A percentile compares a stretch with the other conserved stretches of the same genome.
These are phyloP conservation scores for Clavispora santaluciae DNA, from an alignment of 805 yeast species.

Conservation along the genomic window DNA sequence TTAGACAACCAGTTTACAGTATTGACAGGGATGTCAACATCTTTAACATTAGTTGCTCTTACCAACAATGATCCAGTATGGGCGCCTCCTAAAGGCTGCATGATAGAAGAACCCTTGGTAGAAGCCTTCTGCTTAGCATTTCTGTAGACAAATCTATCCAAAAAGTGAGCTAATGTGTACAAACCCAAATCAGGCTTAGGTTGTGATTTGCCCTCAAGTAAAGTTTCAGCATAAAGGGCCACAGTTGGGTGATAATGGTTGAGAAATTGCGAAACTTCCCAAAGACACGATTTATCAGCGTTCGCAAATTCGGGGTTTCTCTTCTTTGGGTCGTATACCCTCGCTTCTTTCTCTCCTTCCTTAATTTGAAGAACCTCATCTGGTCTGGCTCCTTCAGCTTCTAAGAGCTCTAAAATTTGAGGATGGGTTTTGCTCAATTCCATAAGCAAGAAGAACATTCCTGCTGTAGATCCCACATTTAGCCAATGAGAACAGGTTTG, in stretches of 20 bases:
- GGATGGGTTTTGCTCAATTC: slow-evolving; percentile 65
- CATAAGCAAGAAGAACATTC: slow-evolving; percentile 69
- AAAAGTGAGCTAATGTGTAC: slow-evolving; percentile 81
- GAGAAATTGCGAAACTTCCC: slow-evolving; percentile 77
- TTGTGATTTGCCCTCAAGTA: slow-evolving; percentile 46
- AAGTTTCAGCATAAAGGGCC: slow-evolving; percentile 66
- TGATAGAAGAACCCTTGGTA: slow-evolving; percentile 84
- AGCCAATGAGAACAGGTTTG: slow-evolving; percentile 85
- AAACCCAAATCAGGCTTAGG: slow-evolving; percentile 87
- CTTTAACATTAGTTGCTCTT: slow-evolving; percentile 46
- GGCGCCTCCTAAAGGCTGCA: slow-evolving; percentile 94
- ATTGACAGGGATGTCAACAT: slow-evolving; percentile 65
- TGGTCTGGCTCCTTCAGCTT: slow-evolving; percentile 43
- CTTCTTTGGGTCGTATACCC: slow-evolving; percentile 70
- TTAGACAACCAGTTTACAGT: slow-evolving; percentile 77
- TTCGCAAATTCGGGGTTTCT: slow-evolving; percentile 93
- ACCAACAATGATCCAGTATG: slow-evolving; percentile 68
- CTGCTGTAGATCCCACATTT: slow-evolving; percentile 82
- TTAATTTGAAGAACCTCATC: slow-evolving; percentile 34
- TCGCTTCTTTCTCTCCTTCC: slow-evolving; percentile 10
- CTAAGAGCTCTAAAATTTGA: slow-evolving; percentile 59
- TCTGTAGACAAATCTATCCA: slow-evolving; percentile 92
- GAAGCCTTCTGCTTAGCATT: slow-evolving; percentile 75
- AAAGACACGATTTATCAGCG: slow-evolving; percentile 74
- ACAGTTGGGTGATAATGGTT: slow-evolving; percentile 92